Base-by-base conservation (phyloP, 2,329 filamentous ascomycete species). In the Phaeosphaeriaceae sp. region DNA sequence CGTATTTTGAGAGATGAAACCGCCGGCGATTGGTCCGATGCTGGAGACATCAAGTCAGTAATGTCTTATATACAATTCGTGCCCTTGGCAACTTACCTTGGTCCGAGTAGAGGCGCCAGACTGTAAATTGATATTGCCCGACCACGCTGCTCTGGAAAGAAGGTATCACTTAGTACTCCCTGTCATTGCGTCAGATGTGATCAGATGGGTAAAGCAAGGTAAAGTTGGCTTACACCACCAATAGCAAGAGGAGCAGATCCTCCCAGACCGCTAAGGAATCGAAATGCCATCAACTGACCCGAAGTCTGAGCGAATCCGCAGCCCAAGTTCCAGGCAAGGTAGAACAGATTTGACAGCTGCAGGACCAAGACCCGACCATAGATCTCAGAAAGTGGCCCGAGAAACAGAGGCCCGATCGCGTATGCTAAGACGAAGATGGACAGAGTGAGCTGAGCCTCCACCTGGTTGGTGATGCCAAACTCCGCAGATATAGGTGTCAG, bases 21-120 rank as follows among this genome's bases (percentile, higher is more conserved):
- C 88, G 10, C 88, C 88, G 0, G 84, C 83, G 1, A 91, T 85
- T 0, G 89, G 89, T 0, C 88, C 89, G 4, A 90, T 77, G 13
- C 31, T 36, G 25, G 25, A 27, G 31, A 15, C 13, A 36, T 11
- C 6, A 36, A 36, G 31, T 36, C 31, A 36, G 31, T 13, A 11
- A 36, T 13, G 11, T 36, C 31, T 13, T 11, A 36, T 36, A 11
- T 36, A 36, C 31, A 36, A 5, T 36, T 15, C 13, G 13, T 36
- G 11, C 7, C n/a, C 7, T 36, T 7, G 31, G 11, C 31, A 36
- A 7, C 31, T 15, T 13, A 36, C 31, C 31, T 36, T 13, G 88
- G 88, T 0, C 88, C 89, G 0, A 91, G 82, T 0, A 91, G 79
- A 0, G 88, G 88, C 1, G 84, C 85, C 0, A 90, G 80, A 51